Conservation (phyloP, 768 basidiomycete genomes). For the Tylopilus balloui region DNA sequence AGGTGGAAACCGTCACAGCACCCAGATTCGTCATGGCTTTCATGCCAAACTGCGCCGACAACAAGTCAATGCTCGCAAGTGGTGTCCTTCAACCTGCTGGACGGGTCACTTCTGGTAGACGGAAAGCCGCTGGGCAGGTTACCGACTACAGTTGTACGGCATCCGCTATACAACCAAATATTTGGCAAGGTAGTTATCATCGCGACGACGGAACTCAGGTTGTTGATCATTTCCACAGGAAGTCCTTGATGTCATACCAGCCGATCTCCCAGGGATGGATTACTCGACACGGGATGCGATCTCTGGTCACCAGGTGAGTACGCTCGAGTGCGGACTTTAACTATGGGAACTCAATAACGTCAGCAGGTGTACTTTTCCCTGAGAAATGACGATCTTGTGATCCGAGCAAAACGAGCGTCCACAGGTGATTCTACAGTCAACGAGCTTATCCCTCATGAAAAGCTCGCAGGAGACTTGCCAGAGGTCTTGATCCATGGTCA, state of each 20-base stretch:
- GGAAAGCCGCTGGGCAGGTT: slow-evolving; percentile 33
- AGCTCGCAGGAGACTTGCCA: slow-evolving; percentile 26
- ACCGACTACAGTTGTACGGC: slow-evolving; percentile 29
- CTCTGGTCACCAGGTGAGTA: slow-evolving; percentile 17
- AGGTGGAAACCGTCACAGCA: slow-evolving; percentile 20
- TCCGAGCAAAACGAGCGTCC: slow-evolving; percentile 12
- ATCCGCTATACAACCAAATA: slow-evolving; percentile 21
- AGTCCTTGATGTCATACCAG: slow-evolving; percentile 16
- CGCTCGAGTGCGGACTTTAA: not conserved
- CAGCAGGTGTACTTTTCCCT: slow-evolving; percentile 25
- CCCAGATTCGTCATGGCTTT: slow-evolving; percentile 18
- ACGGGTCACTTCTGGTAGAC: slow-evolving; percentile 23
- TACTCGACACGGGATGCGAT: slow-evolving; percentile 18
- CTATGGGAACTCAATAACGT: not conserved
- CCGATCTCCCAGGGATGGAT: slow-evolving; percentile 22
- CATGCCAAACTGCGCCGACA: slow-evolving; percentile 7
- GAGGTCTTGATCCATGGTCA: slow-evolving; percentile 19
- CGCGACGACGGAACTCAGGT: not conserved
- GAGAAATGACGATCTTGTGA: slow-evolving; percentile 13
- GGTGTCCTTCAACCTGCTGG: slow-evolving; percentile 39
- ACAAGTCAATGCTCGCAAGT: slow-evolving; percentile 16
- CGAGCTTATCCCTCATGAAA: slow-evolving; percentile 25
- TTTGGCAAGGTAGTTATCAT: slow-evolving; percentile 32
- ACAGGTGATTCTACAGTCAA: not conserved
- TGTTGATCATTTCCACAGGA: not conserved